Percentiles rank a stretch among this genome's conserved stretches.
Conservation (phyloP, 2,329 filamentous ascomycete species). For the Clonostachys rhizophaga region DNA sequence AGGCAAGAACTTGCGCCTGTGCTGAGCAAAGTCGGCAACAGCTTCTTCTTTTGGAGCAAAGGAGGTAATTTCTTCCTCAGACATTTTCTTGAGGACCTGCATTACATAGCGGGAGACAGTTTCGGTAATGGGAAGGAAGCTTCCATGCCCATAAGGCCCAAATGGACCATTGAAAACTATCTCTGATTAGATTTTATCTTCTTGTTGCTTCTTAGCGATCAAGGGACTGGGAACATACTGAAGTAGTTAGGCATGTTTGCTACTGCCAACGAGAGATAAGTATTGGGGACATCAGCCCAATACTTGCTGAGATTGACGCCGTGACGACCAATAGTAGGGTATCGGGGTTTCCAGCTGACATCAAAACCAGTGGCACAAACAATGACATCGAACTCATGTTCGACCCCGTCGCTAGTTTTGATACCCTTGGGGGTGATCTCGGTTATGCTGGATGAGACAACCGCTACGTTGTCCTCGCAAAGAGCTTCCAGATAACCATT, state of each 20-base stretch:
- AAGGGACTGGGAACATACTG: not conserved
- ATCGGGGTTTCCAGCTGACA: slow-evolving; percentile 10
- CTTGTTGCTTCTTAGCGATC: too few relatives aligned
- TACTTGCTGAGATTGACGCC: not conserved
- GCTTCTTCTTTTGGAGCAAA: slow-evolving; percentile 38
- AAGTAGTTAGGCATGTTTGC: slow-evolving; percentile 38
- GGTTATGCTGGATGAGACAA: slow-evolving; percentile 12
- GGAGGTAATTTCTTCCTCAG: slow-evolving; percentile 42
- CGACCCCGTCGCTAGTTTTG: slow-evolving; percentile 16
- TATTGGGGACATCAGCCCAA: slow-evolving; percentile 25
- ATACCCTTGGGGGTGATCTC: slow-evolving; percentile 20
- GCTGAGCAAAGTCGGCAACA: slow-evolving; percentile 45
- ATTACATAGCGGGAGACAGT: slow-evolving; percentile 49
- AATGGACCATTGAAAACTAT: slow-evolving; percentile 1
- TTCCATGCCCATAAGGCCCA: slow-evolving; percentile 36
- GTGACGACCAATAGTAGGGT: slow-evolving; percentile 25
- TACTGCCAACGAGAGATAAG: slow-evolving; percentile 47
- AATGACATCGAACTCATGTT: slow-evolving; percentile 46
- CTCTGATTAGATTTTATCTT: too few relatives aligned
- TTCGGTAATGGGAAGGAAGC: slow-evolving; percentile 44
- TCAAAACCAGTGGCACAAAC: slow-evolving; percentile 52
- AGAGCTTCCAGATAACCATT: slow-evolving; percentile 16
- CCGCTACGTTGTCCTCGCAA: slow-evolving; percentile 5
- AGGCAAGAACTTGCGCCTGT: slow-evolving; percentile 45
- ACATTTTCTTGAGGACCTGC: slow-evolving; percentile 40